Percentiles rank a stretch among this genome's conserved stretches.
Conservation (phyloP, 352 stramenopile genomes). For the Pythium periplocum region DNA sequence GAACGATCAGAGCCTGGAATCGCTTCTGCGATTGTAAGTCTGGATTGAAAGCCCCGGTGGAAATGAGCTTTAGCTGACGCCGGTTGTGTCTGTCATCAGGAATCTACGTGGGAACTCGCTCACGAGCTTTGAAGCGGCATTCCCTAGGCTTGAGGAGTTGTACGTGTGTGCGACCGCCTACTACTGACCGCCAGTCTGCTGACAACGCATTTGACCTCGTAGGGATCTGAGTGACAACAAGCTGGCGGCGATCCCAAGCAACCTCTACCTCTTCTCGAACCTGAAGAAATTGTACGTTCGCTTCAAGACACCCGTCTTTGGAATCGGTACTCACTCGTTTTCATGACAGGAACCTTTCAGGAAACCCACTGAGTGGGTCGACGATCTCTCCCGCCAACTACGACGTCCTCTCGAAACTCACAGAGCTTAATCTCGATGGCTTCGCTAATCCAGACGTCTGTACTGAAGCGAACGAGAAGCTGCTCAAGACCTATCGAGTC, state of each 20-base stretch:
- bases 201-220: not conserved
- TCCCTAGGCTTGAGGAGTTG: conserved; percentile 7
- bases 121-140: conserved; percentile 1
- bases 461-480: not conserved
- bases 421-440: not conserved
- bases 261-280: conserved; percentile 6
- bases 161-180: not conserved
- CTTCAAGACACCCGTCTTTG: too few relatives aligned
- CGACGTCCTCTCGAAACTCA: conserved; percentile 5
- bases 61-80: not conserved
- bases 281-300: conserved; percentile 11
- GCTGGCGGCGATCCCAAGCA: conserved; percentile 4
- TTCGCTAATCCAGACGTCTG: not conserved
- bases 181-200: not conserved
- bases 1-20: conserved; percentile 3
- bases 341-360: conserved; percentile 3
- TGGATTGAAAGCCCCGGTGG: not conserved
- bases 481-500: conserved; percentile 1
- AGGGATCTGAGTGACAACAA: conserved; percentile 12
- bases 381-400: not conserved
- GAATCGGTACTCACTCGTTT: not conserved
- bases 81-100: not conserved
- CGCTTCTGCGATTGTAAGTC: conserved; percentile 6
- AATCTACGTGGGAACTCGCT: conserved; percentile 3
- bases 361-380: conserved; percentile 1